Evolutionary conservation across 768 basidiomycete species (phyloP).

Genomic region (Termitomyces sp.): DNA sequence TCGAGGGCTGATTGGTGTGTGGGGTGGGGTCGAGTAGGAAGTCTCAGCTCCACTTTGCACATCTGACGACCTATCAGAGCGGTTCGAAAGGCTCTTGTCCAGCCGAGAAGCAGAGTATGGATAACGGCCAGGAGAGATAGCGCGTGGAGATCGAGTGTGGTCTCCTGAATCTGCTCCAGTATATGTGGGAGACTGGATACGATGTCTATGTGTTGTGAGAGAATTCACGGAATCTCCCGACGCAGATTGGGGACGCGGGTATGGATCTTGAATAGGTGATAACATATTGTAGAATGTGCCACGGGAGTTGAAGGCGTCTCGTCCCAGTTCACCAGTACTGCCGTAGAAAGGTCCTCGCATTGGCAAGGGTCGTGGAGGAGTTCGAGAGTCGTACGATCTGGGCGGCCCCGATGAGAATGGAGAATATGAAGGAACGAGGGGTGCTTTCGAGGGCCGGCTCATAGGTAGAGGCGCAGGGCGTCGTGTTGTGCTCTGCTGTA

Average conservation of each 20-base stretch:
- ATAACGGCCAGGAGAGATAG: slow-evolving; percentile 32
- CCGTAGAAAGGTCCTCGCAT: slow-evolving; percentile 33
- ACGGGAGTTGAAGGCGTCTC: slow-evolving; percentile 23
- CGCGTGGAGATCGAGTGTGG: slow-evolving; percentile 32
- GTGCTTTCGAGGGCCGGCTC: slow-evolving; percentile 20
- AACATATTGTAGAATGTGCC: slow-evolving; percentile 21
- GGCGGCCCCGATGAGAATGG: slow-evolving; percentile 27
- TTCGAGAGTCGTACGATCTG: slow-evolving; percentile 39
- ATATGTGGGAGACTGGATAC: slow-evolving; percentile 33
- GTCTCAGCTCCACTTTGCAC: slow-evolving; percentile 37
- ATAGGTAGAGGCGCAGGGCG: slow-evolving; percentile 29
- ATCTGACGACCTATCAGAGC: slow-evolving; percentile 30
- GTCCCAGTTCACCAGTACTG: slow-evolving; percentile 24
- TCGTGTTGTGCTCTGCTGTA: slow-evolving; percentile 24
- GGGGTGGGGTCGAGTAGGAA: slow-evolving; percentile 44
- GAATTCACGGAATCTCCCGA: slow-evolving; percentile 42
- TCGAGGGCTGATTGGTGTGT: slow-evolving; percentile 54
- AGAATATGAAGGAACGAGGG: slow-evolving; percentile 15
- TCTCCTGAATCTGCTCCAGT: slow-evolving; percentile 31
- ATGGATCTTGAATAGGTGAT: slow-evolving; percentile 51
- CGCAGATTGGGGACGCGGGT: slow-evolving; percentile 60
- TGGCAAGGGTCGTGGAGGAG: slow-evolving; percentile 32
- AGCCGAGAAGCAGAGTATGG: slow-evolving; percentile 25
- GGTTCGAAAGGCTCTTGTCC: slow-evolving; percentile 25
- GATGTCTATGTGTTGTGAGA: slow-evolving; percentile 25